These are phyloP conservation scores for Tulasnella sp. DNA, from an alignment of 768 basidiomycete species.

Conservation along the genomic window DNA sequence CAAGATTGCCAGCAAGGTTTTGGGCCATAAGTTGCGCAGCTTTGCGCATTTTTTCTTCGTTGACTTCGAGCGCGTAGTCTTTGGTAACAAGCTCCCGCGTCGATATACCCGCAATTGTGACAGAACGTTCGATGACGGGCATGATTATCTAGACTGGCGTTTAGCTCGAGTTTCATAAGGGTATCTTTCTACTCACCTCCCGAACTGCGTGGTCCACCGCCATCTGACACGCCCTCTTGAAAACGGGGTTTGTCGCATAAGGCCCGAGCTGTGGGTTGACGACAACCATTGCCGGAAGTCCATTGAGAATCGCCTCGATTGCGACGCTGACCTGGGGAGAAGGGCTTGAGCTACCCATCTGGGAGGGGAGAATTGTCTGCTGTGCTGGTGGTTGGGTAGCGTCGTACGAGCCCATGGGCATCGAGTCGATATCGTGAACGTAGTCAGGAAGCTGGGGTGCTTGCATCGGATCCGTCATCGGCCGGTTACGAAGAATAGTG, in stretches of 20 bases:
- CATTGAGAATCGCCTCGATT: conserved; percentile 76
- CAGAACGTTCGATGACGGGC: conserved; percentile 96
- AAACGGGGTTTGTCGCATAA: conserved; percentile 73
- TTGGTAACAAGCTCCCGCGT: conserved; percentile 93
- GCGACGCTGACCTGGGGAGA: conserved; percentile 74
- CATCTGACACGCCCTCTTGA: conserved; percentile 88
- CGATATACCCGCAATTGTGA: conserved; percentile 97
- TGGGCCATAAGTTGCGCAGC: conserved; percentile 97
- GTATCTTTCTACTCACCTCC: conserved; percentile 60
- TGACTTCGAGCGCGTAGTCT: conserved; percentile 92
- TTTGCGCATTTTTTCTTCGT: conserved; percentile 86
- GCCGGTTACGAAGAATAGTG: conserved; percentile 76
- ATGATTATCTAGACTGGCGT: conserved; percentile 73
- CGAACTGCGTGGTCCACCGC: conserved; percentile 94
- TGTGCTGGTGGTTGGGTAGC: conserved; percentile 38
- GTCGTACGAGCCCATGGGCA: conserved; percentile 76
- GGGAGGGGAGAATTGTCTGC: background rate
- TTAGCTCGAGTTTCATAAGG: background rate
- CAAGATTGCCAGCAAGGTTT: conserved; percentile 93
- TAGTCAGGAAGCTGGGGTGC: conserved; percentile 76
- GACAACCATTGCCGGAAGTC: conserved; percentile 70
- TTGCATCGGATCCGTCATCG: conserved; percentile 59
- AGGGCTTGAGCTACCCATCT: conserved; percentile 46
- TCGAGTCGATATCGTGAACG: conserved; percentile 74
- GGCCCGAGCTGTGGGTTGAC: conserved; percentile 78